Conservation (phyloP, 345 rosid species). For the Syzygium aqueum region DNA sequence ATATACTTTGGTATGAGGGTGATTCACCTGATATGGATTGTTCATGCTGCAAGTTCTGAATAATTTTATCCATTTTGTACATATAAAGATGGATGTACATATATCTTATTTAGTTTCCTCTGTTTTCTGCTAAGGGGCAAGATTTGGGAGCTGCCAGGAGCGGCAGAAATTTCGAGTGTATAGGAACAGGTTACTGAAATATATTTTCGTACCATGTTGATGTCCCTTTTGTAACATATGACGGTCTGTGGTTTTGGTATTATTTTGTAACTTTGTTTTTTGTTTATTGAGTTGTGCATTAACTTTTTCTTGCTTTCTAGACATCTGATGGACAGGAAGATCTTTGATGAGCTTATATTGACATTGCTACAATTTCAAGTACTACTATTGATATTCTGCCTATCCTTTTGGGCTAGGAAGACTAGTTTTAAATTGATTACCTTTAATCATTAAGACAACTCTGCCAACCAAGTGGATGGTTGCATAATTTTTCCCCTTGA, state of each 20-base stretch:
- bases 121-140: conserved; percentile 48
- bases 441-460: neutral
- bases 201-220: neutral
- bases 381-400: neutral
- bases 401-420: neutral
- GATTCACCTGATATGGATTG: neutral
- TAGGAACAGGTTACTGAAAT: conserved; percentile 50
- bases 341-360: neutral
- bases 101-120: neutral
- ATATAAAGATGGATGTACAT: neutral
- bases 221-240: neutral
- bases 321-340: neutral
- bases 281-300: neutral
- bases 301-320: neutral
- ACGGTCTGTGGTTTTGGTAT: neutral
- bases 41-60: neutral
- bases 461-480: neutral
- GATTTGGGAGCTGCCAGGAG: conserved; percentile 89
- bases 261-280: neutral
- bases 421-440: neutral
- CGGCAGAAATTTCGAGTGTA: conserved; percentile 69
- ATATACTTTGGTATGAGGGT: conserved; percentile 70
- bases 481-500: neutral
- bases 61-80: neutral
- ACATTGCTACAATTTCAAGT: neutral